Conservation (phyloP, 2,329 filamentous ascomycete species). For the Claviceps lovelessii region DNA sequence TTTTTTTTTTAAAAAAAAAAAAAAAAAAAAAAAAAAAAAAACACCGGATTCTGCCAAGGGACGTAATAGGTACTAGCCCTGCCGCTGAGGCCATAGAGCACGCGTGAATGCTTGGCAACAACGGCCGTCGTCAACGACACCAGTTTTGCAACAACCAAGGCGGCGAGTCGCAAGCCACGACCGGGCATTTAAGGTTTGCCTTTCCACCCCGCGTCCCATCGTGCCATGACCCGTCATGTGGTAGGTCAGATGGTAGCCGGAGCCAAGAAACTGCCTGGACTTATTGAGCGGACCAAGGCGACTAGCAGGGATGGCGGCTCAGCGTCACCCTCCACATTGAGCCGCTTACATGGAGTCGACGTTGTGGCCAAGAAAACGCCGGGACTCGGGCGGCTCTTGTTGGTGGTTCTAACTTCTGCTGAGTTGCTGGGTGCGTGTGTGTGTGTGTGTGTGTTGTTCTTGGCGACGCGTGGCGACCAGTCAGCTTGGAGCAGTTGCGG, state of each 20-base stretch:
- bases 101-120: neutral
- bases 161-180: neutral
- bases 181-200: neutral
- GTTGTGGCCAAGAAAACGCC: neutral
- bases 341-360: neutral
- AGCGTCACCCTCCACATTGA: neutral
- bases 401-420: neutral
- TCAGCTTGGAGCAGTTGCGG: neutral
- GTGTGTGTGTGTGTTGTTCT: neutral
- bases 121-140: neutral
- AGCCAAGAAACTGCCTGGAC: neutral
- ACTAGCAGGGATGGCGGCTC: neutral
- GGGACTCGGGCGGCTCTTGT: neutral
- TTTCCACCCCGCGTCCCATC: neutral
- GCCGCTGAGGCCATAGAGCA: neutral
- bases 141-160: neutral
- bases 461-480: neutral
- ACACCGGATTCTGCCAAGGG: too few relatives aligned
- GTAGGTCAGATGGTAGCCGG: neutral
- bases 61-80: too few relatives aligned
- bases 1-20: neutral
- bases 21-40: too few relatives aligned
- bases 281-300: neutral
- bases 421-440: neutral
- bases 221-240: neutral